These are phyloP conservation scores for Lachancea sp. DNA, from an alignment of 805 yeast genomes.

Conservation along the genomic window DNA sequence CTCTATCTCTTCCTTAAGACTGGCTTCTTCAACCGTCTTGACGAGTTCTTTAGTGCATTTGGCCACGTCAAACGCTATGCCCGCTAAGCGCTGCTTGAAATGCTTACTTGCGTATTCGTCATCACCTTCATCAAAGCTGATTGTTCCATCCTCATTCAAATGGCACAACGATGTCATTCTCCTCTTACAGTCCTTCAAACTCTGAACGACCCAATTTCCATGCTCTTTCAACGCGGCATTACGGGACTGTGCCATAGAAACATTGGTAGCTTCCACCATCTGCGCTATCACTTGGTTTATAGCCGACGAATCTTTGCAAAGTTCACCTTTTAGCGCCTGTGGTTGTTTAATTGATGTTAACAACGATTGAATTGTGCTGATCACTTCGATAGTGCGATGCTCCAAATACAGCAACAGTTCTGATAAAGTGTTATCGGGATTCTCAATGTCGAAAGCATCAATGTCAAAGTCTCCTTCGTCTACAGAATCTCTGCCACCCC, in stretches of 20 bases:
- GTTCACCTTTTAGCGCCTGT: conserved; percentile 65
- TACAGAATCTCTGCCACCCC: conserved; percentile 7
- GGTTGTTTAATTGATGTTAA: conserved; percentile 71
- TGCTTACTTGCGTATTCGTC: conserved; percentile 76
- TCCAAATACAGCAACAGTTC: conserved; percentile 81
- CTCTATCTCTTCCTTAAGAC: conserved; percentile 78
- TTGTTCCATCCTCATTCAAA: conserved; percentile 28
- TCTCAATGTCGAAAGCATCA: conserved; percentile 70
- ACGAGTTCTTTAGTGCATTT: conserved; percentile 94
- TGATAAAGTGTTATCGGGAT: conserved; percentile 82
- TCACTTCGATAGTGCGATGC: conserved; percentile 89
- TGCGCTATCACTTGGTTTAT: conserved; percentile 72
- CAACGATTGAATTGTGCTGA: conserved; percentile 79
- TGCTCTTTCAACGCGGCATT: conserved; percentile 81
- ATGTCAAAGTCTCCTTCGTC: conserved; percentile 48
- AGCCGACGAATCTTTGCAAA: conserved; percentile 67
- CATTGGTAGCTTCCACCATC: conserved; percentile 85
- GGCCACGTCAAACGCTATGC: conserved; percentile 93
- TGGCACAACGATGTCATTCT: conserved; percentile 71
- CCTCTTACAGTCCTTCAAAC: conserved; percentile 75
- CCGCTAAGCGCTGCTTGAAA: conserved; percentile 89
- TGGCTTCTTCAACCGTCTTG: conserved; percentile 92
- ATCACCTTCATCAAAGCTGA: conserved; percentile 37
- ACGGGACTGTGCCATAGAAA: conserved; percentile 82
- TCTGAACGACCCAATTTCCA: conserved; percentile 85